Evolutionary conservation across 345 rosid genomes (phyloP), one percentile per base, ranked within the genome.

Genomic region (Acer campestre): DNA sequence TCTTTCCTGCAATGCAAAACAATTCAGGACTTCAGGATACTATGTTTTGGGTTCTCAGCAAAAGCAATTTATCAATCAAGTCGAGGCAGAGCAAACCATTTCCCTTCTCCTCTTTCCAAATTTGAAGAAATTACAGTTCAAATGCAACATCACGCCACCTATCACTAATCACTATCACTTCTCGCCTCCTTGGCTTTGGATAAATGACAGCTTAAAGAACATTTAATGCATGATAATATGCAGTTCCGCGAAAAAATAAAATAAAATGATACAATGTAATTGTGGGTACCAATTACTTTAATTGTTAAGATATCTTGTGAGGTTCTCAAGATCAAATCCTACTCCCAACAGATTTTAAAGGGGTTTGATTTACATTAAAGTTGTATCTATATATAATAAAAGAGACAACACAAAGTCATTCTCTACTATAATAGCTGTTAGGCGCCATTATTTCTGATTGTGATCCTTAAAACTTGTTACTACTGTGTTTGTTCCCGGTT

Each of bases 1-100:
- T 80, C 83, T 85, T 81, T 85, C 96, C 97, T 94, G 94, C 80
- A 74, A 70, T 7, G 38, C 38, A 46, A 46, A 69, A 75, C 27
- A 35, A 64, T 31, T 40, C 40, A 14, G 14, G 2, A 18, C 10
- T 10, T 22, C 14, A 53, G 27, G 68, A 53, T 18, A 16, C 61
- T 11, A 6, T 23, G 44, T 1, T 61, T 17, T 2, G 6, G 31
- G 38, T 61, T 23, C 31, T 23, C 66, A 25, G 66, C 35, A 61
- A 6, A 22, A 23, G 66, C 66, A 61, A 22, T 61, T 3, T n/a
- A 58, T 20, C 46, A 11, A 11, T 22, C 76, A 40, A 23, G 16
- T 22, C 67, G 22, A 23, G 16, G 20, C 10, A 1, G 20, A 59
- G 27, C 9, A 56, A 56, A 56, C 61, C 23, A 56, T 7, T 9